A percentile compares a stretch with the other conserved stretches of the same genome.
Conservation (phyloP, 139 green algal species). For the Pleodorina starrii region DNA sequence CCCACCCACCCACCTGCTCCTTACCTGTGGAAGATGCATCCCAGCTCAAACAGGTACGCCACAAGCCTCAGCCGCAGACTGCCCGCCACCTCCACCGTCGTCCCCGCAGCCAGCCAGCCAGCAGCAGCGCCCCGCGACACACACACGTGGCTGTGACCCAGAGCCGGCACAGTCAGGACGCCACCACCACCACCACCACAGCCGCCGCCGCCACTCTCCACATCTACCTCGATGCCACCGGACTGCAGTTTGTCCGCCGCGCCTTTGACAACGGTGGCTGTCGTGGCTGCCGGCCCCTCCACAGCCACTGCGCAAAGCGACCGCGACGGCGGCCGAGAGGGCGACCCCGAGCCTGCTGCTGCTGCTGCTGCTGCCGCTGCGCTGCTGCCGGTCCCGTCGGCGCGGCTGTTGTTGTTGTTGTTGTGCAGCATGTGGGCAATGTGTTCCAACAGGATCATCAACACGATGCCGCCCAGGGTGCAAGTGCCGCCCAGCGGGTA, state of each 20-base stretch:
- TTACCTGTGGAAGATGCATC: slow-evolving; percentile 49
- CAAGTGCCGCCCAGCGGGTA: slow-evolving; percentile 35
- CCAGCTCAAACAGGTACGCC: slow-evolving; percentile 33
- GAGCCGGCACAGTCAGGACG: not conserved
- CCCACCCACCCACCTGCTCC: too few relatives aligned
- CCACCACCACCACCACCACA: not conserved
- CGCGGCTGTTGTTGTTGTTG: not conserved
- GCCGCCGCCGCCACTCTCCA: too few relatives aligned
- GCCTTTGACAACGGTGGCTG: too few relatives aligned
- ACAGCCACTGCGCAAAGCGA: not conserved
- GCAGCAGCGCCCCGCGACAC: not conserved
- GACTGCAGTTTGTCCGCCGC: too few relatives aligned
- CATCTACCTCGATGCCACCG: too few relatives aligned
- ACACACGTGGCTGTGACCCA: slow-evolving; percentile 30
- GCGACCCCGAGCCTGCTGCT: not conserved
- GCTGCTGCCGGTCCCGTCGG: too few relatives aligned
- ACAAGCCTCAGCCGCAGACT: slow-evolving; percentile 8
- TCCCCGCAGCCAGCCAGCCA: slow-evolving; percentile 4
- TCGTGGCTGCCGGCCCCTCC: too few relatives aligned
- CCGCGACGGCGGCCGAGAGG: too few relatives aligned
- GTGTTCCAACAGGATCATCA: slow-evolving; percentile 48
- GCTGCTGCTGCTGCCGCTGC: not conserved
- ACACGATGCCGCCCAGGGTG: not conserved
- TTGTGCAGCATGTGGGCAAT: slow-evolving; percentile 1
- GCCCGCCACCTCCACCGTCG: slow-evolving; percentile 20